Conservation (phyloP, 1,284 basidiomycete species). For the Coriolopsis trogii region DNA sequence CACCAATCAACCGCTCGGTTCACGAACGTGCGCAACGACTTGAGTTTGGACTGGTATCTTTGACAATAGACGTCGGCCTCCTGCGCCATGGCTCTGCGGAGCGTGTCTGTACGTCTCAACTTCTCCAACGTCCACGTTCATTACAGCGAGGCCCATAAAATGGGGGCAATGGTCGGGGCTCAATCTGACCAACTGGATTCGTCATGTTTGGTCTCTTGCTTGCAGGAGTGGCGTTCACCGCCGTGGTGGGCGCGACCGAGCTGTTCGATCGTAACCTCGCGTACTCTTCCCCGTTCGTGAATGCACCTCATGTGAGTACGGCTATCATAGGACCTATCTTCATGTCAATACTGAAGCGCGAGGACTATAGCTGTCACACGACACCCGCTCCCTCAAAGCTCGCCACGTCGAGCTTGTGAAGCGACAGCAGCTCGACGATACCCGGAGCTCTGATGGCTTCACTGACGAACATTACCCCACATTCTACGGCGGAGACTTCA, state of each 20-base stretch:
- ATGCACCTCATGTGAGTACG: constrained; percentile 41
- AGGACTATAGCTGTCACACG: constrained; percentile 40
- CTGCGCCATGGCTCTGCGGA: background rate
- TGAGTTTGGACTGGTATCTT: background rate
- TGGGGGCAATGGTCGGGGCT: background rate
- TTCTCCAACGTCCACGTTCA: constrained; percentile 2
- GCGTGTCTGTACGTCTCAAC: background rate
- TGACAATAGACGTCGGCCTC: too few species aligned
- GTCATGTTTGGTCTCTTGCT: constrained; percentile 13
- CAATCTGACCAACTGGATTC: background rate
- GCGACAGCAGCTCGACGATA: constrained; percentile 36
- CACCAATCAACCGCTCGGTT: constrained; percentile 1
- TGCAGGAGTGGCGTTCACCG: constrained; percentile 10
- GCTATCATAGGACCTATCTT: background rate
- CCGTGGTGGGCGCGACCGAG: constrained; percentile 30
- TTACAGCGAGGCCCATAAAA: constrained; percentile 1
- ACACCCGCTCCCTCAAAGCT: constrained; percentile 43
- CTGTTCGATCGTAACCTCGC: constrained; percentile 49
- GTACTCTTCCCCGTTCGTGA: constrained; percentile 51
- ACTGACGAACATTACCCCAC: constrained; percentile 55
- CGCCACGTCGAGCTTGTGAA: constrained; percentile 41
- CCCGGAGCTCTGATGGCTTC: constrained; percentile 40
- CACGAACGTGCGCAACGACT: constrained; percentile 12
- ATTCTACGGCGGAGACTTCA: constrained; percentile 56
- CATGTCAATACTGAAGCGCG: background rate